A percentile compares a stretch with the other conserved stretches of the same genome.
These are phyloP conservation scores for Hemerocallis citrina DNA, from an alignment of 106 monocot species.

Conservation along the genomic window DNA sequence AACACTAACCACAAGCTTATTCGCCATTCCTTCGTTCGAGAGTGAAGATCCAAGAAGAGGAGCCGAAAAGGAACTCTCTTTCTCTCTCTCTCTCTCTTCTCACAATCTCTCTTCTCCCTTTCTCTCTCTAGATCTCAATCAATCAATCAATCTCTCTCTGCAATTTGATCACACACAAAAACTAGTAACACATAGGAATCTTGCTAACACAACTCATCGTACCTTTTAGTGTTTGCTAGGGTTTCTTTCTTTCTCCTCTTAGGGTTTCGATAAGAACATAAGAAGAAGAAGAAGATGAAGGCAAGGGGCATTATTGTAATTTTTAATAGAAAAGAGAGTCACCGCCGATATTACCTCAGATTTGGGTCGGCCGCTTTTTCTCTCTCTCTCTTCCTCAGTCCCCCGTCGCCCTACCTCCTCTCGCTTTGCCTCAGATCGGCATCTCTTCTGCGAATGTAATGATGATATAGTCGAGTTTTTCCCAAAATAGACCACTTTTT, in stretches of 20 bases:
- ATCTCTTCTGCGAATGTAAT: too few species aligned
- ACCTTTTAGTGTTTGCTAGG: neutral
- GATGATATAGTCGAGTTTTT: too few species aligned
- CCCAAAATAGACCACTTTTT: too few species aligned
- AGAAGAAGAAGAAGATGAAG: neutral
- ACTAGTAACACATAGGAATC: neutral
- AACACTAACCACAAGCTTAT: conserved; percentile 34
- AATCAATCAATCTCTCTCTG: neutral
- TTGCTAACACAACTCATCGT: neutral
- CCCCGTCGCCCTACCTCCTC: too few species aligned
- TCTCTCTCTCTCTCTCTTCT: neutral
- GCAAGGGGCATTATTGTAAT: neutral
- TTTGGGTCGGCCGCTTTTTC: too few species aligned
- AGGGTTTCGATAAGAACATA: neutral
- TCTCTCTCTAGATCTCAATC: conserved; percentile 8
- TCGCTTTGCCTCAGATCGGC: too few species aligned
- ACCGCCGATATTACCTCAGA: too few species aligned
- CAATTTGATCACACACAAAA: neutral
- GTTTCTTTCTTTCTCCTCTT: neutral
- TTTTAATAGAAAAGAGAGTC: too few species aligned
- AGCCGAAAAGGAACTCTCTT: neutral
- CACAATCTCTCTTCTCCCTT: neutral
- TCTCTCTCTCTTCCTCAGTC: too few species aligned
- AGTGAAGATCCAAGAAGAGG: conserved; percentile 3
- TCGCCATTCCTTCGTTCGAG: conserved; percentile 22